Evolutionary conservation across 2,329 filamentous ascomycete genomes (phyloP), one percentile per base, ranked within the genome.

Genomic region (Epichloe festucae): DNA sequence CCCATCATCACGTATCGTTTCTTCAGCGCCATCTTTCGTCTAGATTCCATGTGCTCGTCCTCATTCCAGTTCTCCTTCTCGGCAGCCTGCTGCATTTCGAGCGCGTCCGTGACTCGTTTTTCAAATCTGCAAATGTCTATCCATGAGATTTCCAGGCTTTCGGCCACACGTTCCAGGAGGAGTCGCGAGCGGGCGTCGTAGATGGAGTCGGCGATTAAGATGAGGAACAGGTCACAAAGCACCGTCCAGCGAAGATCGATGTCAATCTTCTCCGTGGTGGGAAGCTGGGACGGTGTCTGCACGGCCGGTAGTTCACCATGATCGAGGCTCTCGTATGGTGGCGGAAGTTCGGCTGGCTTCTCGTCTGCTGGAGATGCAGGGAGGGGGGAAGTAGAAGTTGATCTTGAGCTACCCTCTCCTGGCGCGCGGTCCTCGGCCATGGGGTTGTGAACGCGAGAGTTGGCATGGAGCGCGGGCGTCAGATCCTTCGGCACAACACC

Each of bases 1-100:
- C 93, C 93, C 90, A 98, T 96, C 72, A 96, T 86, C 64, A 95
- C 82, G 62, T 95, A 89, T 60, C 90, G 83, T 58, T 81, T 81
- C 65, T 87, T 95, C 54, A 90, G 73, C 1, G 87, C 88, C 62
- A 81, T 71, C 65, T 96, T 95, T 49, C 87, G 79, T 46, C 93
- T 81, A 53, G 75, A 79, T 66, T 95, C 89, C 76, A 97, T 89
- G 64, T 97, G 89, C 57, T 94, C 88, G 11, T 93, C 85, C 66
- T 98, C 93, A 58, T 96, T 94, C 93, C 93, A 98, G 56, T 91
- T 95, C 69, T 98, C 93, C 62, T 91, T 94, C 56, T 89, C 86
- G 5, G 89, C 88, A 46, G 87, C 83, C 67, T 97, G 89, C 68
- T 97, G 91, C 89, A 98, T 96, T 67, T 98, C 93, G 21, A 98